Evolutionary conservation across 768 basidiomycete genomes (phyloP).

Genomic region (Pleurotus tuber-regium): DNA sequence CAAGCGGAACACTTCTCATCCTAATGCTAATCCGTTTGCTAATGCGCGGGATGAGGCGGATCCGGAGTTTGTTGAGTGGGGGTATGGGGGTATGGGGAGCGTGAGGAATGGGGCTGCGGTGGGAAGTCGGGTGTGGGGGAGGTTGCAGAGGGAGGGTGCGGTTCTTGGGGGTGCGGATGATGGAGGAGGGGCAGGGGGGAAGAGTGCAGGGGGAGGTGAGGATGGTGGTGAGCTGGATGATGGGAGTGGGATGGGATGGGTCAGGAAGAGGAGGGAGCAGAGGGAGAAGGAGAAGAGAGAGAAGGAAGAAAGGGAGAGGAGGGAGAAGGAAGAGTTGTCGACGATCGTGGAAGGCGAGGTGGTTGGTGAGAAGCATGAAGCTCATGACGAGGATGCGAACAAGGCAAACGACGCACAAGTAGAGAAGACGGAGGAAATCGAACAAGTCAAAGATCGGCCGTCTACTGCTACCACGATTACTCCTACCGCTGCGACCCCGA

Average conservation of each 20-base stretch:
- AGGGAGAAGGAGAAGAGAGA: constrained; percentile 51
- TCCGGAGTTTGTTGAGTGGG: constrained; percentile 92
- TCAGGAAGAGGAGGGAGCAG: constrained; percentile 58
- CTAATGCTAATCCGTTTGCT: constrained; percentile 56
- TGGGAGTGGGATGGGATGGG: constrained; percentile 86
- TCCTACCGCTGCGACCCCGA: not conserved
- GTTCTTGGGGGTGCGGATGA: constrained; percentile 12
- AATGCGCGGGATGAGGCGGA: constrained; percentile 59
- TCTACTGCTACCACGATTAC: not conserved
- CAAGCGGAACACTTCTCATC: constrained; percentile 23
- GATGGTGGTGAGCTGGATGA: constrained; percentile 63
- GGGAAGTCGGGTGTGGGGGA: constrained; percentile 29
- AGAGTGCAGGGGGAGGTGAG: constrained; percentile 18
- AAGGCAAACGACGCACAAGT: not conserved
- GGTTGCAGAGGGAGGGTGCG: constrained; percentile 28
- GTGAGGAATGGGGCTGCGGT: constrained; percentile 40
- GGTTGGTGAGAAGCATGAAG: constrained; percentile 8
- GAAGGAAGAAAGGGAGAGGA: constrained; percentile 34
- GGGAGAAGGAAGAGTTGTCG: constrained; percentile 20
- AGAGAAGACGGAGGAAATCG: not conserved
- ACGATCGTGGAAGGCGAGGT: constrained; percentile 14
- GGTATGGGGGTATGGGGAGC: constrained; percentile 82
- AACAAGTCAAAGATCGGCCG: constrained; percentile 1
- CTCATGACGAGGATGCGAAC: constrained; percentile 9
- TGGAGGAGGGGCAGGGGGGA: constrained; percentile 26